phyloP scores from a whole-genome alignment of 495 filamentous ascomycete genomes.

The Tuber brumale region DNA sequence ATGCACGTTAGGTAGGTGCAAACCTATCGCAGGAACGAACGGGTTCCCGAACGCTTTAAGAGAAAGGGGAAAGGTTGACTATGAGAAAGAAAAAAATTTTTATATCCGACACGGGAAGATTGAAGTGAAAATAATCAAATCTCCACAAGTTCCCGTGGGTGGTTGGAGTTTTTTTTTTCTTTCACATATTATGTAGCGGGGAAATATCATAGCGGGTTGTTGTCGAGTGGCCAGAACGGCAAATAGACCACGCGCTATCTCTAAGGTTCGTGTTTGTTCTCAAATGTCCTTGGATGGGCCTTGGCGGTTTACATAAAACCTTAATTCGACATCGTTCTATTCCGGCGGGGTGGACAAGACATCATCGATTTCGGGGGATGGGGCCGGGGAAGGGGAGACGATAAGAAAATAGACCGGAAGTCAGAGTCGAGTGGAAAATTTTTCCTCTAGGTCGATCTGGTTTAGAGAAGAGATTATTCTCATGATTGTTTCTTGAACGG shows the following conservation, averaged over 20 bases:
- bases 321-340: conserved; percentile 40
- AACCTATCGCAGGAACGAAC: conserved; percentile 2
- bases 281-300: conserved; percentile 19
- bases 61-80: neutral
- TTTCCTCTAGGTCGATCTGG: neutral
- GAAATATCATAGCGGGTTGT: neutral
- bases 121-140: neutral
- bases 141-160: neutral
- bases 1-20: conserved; percentile 4
- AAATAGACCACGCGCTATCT: conserved; percentile 4
- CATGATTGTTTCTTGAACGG: neutral
- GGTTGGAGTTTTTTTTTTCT: neutral
- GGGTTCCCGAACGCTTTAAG: neutral
- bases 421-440: neutral
- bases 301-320: conserved; percentile 33
- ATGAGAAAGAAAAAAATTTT: neutral
- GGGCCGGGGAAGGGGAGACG: neutral
- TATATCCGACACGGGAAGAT: neutral
- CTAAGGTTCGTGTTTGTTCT: neutral
- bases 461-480: neutral
- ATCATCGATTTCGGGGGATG: conserved; percentile 1
- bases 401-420: conserved; percentile 11
- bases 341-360: conserved; percentile 14
- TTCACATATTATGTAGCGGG: neutral
- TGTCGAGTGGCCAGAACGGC: neutral